Evolutionary conservation across 2,329 filamentous ascomycete species (phyloP), one percentile per base, ranked within the genome.

Genomic region (Alternaria sp.): DNA sequence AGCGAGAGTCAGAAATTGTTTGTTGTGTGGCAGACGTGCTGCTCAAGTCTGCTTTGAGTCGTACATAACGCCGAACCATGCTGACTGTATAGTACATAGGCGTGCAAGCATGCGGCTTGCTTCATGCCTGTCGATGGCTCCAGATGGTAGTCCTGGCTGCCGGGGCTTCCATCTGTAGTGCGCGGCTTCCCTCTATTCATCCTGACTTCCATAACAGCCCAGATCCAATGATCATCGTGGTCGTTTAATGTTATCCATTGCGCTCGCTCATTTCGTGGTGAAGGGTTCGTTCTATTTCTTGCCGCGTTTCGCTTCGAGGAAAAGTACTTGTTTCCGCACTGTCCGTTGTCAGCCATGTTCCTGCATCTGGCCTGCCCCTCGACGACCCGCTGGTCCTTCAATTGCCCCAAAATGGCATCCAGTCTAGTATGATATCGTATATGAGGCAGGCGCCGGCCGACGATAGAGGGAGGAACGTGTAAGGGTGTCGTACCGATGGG

Each of bases 301-400:
- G 79, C 90, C 91, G 79, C 93, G 91, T 80, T 97, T 97, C 78
- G 92, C 89, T 80, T 99, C 96, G 61, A 98, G 87, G 82, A 99
- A 99, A 28, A 99, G 87, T 30, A 99, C 96, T 84, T 97, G 92
- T 85, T 95, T 93, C 81, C 94, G 92, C 59, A 99, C 96, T 96
- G 72, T 28, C 28, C 37, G 21, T 30, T 60, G 70, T 77, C 55
- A 77, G 71, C 65, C 43, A 60, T 56, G 5, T 46, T 41, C 49
- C 14, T 25, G 30, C 2, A 11, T 41, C 28, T 15, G 2, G 12
- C 18, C 41, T 30, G n/a, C 21, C 18, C 5, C 11, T 2, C 10
- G 4, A 28, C 7, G 25, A n/a, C n/a, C 15, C 11, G 3, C 7
- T 2, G 21, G 15, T 7, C 18, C 4, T 37, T 28, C n/a, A 2